Base-by-base conservation (phyloP, 768 basidiomycete genomes). In the Mycena venus region DNA sequence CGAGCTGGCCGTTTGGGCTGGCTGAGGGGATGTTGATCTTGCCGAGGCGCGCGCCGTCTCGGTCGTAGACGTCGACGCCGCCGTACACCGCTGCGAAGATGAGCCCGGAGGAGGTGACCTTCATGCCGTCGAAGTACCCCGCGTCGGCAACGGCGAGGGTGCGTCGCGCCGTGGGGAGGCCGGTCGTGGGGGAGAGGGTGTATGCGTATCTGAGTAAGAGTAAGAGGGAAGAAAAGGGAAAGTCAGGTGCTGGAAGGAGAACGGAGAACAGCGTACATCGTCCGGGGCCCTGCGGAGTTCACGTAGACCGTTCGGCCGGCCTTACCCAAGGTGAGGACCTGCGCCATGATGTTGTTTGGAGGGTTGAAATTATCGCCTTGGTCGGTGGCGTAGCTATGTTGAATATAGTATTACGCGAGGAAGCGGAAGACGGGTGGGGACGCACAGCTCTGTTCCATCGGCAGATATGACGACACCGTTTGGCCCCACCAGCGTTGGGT, bases 191-290 rank as follows among this genome's bases (percentile, higher is more conserved):
- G 17, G 69, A 70, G 49, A 70, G 69, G 0, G 69, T 55, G 61
- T 70, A 70, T 1, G 60, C 69, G 29, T 70, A 70, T 12, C 69
- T 70, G 58, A 17, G n/a, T n/a, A n/a, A 31, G 11, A 17, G 5
- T 15, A 7, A 4, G 32, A 5, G 14, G 9, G 25, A 25, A 4
- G 9, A 34, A 44, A 12, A 2, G 1, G 36, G 29, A 19, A 23
- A 25, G n/a, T n/a, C n/a, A n/a, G n/a, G n/a, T n/a, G n/a, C n/a
- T n/a, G n/a, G n/a, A n/a, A n/a, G n/a, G n/a, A n/a, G n/a, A n/a
- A n/a, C n/a, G n/a, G n/a, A n/a, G n/a, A n/a, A n/a, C n/a, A n/a
- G 49, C 58, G 17, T 70, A 70, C 69, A 70, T 70, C 12, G 69
- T 70, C 3, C 69, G 69, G 2, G 69, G 36, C 2, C 69, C 69